Percentiles rank a stretch among this genome's conserved stretches.
phyloP scores from a whole-genome alignment of 257 asterid genomes.

The Parsonsia alboflavescens region DNA sequence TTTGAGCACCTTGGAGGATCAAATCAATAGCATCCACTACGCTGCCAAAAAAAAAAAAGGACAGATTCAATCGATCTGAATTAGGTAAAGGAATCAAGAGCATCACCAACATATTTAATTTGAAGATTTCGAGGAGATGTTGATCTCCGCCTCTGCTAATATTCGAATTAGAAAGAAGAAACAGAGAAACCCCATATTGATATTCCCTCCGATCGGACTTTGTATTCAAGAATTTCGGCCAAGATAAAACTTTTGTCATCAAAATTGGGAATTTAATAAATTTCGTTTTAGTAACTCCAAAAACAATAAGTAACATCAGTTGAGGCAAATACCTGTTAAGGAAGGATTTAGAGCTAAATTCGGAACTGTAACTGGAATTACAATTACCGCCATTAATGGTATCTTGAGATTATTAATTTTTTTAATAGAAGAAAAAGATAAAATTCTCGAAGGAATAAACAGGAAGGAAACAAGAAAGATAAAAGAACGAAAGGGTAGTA shows the following conservation, averaged over 20 bases:
- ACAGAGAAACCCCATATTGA: no score
- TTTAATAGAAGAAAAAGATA: neutral
- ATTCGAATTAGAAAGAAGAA: no score
- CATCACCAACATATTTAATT: neutral
- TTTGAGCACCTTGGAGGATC: conserved; percentile 65
- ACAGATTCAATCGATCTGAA: neutral
- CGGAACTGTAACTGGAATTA: neutral
- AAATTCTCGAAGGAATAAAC: neutral
- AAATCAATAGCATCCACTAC: conserved; percentile 71
- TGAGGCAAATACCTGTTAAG: neutral
- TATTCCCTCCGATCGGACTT: neutral
- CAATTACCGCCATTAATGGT: conserved; percentile 3
- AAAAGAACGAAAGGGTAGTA: neutral
- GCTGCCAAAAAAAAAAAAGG: conserved; percentile 37
- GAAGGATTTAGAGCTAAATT: neutral
- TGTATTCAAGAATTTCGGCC: neutral
- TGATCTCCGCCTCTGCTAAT: no score
- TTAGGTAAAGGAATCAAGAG: neutral
- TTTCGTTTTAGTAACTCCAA: neutral
- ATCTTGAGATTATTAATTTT: neutral
- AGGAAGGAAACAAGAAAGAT: conserved; percentile 14
- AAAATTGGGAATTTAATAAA: neutral
- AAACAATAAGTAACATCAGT: neutral
- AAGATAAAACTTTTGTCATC: neutral
- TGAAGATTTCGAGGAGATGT: no score